Evolutionary conservation across 116 monocot genomes (phyloP).

Genomic region (Iris pallida): DNA sequence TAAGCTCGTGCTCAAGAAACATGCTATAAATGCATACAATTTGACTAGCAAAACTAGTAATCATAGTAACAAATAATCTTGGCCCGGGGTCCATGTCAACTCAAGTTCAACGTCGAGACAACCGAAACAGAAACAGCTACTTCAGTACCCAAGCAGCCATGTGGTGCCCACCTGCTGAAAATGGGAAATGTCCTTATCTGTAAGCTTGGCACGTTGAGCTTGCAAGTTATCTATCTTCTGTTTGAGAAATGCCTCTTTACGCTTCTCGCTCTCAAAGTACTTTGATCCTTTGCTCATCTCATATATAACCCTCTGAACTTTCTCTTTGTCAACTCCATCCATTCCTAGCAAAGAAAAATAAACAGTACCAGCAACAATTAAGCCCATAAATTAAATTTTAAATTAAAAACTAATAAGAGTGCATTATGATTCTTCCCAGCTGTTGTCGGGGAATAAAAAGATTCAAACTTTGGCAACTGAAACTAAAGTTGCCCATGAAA

Average conservation of each 20-base stretch:
- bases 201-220: slow-evolving; percentile 50
- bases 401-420: not conserved
- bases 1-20: too few relatives aligned
- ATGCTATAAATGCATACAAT: too few relatives aligned
- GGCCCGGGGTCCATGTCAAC: too few relatives aligned
- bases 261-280: slow-evolving; percentile 93
- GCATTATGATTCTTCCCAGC: not conserved
- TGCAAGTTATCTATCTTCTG: slow-evolving; percentile 72
- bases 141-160: not conserved
- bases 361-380: not conserved
- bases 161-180: slow-evolving; percentile 57
- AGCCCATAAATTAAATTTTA: not conserved
- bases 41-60: too few relatives aligned
- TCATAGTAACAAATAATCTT: too few relatives aligned
- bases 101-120: too few relatives aligned
- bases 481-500: too few relatives aligned
- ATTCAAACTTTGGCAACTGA: not conserved
- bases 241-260: slow-evolving; percentile 71
- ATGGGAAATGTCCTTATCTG: slow-evolving; percentile 63
- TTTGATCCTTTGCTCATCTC: slow-evolving; percentile 99
- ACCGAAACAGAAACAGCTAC: too few relatives aligned
- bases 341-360: slow-evolving; percentile 56
- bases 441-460: not conserved
- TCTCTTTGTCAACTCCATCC: slow-evolving; percentile 99
- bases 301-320: slow-evolving; percentile 82